Base-by-base conservation (phyloP, 331 rosid species). In the Arachis monticola region DNA sequence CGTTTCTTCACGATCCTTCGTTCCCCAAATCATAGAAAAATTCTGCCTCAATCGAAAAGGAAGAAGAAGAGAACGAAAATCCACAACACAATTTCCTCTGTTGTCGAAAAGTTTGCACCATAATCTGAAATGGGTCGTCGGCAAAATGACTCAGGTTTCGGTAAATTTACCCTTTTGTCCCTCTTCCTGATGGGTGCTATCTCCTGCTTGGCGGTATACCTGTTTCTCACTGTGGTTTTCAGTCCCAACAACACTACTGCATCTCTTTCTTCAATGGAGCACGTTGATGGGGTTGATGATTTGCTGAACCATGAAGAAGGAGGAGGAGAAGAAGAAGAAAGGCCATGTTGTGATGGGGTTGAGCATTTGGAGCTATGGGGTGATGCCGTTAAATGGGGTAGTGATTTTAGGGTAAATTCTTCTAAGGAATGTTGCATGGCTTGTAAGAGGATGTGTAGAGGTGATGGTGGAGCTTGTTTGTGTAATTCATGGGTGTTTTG, bases 401-500 rank as follows among this genome's bases (percentile, higher is more conserved):
- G 77, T 44, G 76, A 78, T 8, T 86, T 86, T 78, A 81, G 60
- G 85, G 58, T 81, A 0, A 86, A 83, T 86, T 86, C 90, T 57
- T 83, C 85, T 0, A 80, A 83, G 67, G 87, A 83, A 2, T 86
- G 90, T 78, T 86, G 90, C 77, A 59, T 14, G 70, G 90, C 90
- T 51, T 86, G 87, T 72, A 83, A 83, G 80, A 47, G 46, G 30
- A 52, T 75, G 85, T 86, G 90, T 81, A 5, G 55, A 6, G 79
- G 64, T 51, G 78, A 63, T 30, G 82, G 78, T 47, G 83, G 69
- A 0, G 42, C 78, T 75, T 83, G 90, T 86, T 63, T 78, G 68
- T 86, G 90, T 60, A 81, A 86, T 72, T 83, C 90, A 0, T 86
- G 90, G 90, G 90, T 86, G 17, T 86, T 71, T 78, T 86, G 90